phyloP scores from a whole-genome alignment of 768 basidiomycete genomes.

The Suillus sp. region DNA sequence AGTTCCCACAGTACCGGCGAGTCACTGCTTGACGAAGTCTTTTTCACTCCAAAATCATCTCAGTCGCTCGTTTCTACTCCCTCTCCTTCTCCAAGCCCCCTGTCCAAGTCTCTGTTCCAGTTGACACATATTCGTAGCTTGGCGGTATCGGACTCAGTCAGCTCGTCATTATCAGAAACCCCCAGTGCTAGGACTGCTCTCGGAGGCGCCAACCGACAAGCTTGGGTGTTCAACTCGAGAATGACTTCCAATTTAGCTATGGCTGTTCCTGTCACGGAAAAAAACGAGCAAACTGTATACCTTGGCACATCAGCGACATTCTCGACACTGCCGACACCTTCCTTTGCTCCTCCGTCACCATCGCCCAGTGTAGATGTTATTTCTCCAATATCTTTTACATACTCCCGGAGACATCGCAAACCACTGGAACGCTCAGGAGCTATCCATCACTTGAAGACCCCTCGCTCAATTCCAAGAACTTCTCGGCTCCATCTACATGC shows the following conservation, averaged over 20 bases:
- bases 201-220: slow-evolving; percentile 8
- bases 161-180: neutral
- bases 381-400: slow-evolving; percentile 23
- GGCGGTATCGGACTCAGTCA: neutral
- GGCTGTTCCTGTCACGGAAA: slow-evolving; percentile 16
- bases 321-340: slow-evolving; percentile 30
- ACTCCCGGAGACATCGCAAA: slow-evolving; percentile 29
- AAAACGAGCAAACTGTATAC: slow-evolving; percentile 21
- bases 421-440: slow-evolving; percentile 36
- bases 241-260: slow-evolving; percentile 14
- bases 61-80: slow-evolving; percentile 5
- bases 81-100: slow-evolving; percentile 7
- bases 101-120: neutral
- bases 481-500: neutral
- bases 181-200: slow-evolving; percentile 4
- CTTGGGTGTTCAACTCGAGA: slow-evolving; percentile 8
- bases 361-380: slow-evolving; percentile 30
- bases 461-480: slow-evolving; percentile 19
- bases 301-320: slow-evolving; percentile 26
- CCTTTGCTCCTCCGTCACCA: slow-evolving; percentile 33
- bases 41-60: slow-evolving; percentile 4
- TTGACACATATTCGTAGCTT: neutral
- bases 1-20: neutral
- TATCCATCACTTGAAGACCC: slow-evolving; percentile 22
- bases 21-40: slow-evolving; percentile 11